A percentile compares a stretch with the other conserved stretches of the same genome.
These are phyloP conservation scores for Syzygium syzygioides DNA, from an alignment of 441 rosid species.

Conservation along the genomic window DNA sequence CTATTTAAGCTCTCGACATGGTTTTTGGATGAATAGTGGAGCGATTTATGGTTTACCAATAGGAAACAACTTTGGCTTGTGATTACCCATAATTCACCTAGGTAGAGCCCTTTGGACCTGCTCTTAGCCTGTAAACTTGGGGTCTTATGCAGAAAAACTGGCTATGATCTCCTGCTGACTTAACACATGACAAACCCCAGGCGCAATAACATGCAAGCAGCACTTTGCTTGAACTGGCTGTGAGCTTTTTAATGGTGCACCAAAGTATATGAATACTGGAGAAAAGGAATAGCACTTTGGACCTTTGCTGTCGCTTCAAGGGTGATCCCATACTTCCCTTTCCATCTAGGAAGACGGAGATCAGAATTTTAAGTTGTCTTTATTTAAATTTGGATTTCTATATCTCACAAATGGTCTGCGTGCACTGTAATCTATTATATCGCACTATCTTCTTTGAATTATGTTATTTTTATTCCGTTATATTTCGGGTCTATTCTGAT, in stretches of 20 bases:
- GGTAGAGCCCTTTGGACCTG: not conserved
- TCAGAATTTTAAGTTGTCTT: not conserved
- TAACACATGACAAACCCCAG: not conserved
- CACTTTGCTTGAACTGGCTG: not conserved
- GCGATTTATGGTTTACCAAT: not conserved
- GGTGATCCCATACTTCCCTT: not conserved
- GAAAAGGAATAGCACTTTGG: not conserved
- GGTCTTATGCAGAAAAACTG: not conserved
- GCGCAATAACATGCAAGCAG: not conserved
- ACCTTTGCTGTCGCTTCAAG: not conserved
- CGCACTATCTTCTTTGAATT: not conserved
- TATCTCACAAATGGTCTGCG: not conserved
- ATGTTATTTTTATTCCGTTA: not conserved
- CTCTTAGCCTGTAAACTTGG: not conserved
- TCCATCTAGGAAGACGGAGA: not conserved
- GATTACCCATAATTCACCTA: not conserved
- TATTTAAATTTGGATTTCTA: not conserved
- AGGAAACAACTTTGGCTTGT: not conserved
- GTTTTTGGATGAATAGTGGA: not conserved
- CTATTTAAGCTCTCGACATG: not conserved
- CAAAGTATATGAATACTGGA: not conserved
- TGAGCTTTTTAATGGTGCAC: not conserved
- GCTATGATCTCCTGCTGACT: not conserved
- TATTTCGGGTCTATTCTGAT: not conserved
- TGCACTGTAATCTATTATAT: not conserved